Percentiles rank a stretch among this genome's conserved stretches.
Evolutionary conservation across 345 rosid species (phyloP).

Genomic region (Salix suchowensis): DNA sequence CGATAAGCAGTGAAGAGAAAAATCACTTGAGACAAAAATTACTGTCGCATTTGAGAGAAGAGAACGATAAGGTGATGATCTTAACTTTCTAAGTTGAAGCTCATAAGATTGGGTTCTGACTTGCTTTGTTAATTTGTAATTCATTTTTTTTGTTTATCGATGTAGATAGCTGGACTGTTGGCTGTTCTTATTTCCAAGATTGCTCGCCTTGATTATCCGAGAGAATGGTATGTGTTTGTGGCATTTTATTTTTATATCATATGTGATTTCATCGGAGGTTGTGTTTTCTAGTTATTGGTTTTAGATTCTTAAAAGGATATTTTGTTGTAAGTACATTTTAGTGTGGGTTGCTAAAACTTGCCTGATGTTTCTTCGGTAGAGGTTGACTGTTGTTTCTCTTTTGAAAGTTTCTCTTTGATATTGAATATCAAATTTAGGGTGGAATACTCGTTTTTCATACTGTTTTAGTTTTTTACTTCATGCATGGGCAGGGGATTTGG

Average conservation of each 20-base stretch:
- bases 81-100: not conserved
- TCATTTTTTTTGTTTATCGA: conserved; percentile 2
- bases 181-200: conserved; percentile 88
- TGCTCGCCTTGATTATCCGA: conserved; percentile 95
- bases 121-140: conserved; percentile 5
- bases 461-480: not conserved
- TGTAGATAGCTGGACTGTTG: conserved; percentile 75
- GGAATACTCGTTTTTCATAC: not conserved
- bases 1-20: conserved; percentile 85
- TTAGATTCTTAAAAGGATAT: not conserved
- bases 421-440: not conserved
- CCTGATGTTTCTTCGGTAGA: not conserved
- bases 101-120: too few relatives aligned
- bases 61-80: conserved; percentile 60
- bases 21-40: conserved; percentile 66
- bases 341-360: not conserved
- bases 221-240: conserved; percentile 55
- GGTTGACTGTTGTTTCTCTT: not conserved
- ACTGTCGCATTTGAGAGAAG: conserved; percentile 76
- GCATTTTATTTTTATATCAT: not conserved
- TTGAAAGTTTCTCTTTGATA: not conserved
- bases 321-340: not conserved
- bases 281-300: not conserved
- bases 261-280: not conserved
- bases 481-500: not conserved